Conservation (phyloP, 2,329 filamentous ascomycete species). For the Tympanopsis confertula region DNA sequence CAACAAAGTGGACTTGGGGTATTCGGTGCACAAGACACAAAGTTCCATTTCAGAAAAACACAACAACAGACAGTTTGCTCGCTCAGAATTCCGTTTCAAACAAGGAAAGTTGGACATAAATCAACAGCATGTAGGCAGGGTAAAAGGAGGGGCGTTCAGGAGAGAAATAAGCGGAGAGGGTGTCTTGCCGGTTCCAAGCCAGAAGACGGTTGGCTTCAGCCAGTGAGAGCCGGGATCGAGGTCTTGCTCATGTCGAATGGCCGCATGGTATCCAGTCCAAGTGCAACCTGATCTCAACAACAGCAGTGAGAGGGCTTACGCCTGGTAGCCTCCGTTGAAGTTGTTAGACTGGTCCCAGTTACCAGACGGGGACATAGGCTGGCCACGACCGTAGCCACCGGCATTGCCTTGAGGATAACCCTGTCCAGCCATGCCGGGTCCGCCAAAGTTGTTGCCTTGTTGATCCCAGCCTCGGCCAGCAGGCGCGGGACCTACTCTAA, state of each 20-base stretch:
- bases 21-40: slow-evolving; percentile 1
- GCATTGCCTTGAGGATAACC: slow-evolving; percentile 61
- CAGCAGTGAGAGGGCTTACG: slow-evolving; percentile 25
- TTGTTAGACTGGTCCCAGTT: slow-evolving; percentile 32
- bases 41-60: background rate
- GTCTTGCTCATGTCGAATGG: too few species aligned
- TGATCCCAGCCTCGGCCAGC: slow-evolving; percentile 49
- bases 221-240: too few species aligned
- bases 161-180: too few species aligned
- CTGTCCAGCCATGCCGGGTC: slow-evolving; percentile 48
- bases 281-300: too few species aligned
- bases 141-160: too few species aligned
- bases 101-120: too few species aligned
- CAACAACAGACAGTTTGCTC: too few species aligned
- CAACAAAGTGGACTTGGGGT: slow-evolving; percentile 2
- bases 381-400: slow-evolving; percentile 74
- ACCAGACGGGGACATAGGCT: slow-evolving; percentile 39
- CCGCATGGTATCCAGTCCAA: too few species aligned
- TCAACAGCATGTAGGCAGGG: too few species aligned
- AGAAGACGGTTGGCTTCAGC: too few species aligned
- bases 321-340: slow-evolving; percentile 51
- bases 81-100: too few species aligned
- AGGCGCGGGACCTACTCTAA: slow-evolving; percentile 8
- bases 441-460: slow-evolving; percentile 53
- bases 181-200: too few species aligned